A percentile compares a stretch with the other conserved stretches of the same genome.
Conservation (phyloP, 345 rosid genomes). For the Citrus reticulata region DNA sequence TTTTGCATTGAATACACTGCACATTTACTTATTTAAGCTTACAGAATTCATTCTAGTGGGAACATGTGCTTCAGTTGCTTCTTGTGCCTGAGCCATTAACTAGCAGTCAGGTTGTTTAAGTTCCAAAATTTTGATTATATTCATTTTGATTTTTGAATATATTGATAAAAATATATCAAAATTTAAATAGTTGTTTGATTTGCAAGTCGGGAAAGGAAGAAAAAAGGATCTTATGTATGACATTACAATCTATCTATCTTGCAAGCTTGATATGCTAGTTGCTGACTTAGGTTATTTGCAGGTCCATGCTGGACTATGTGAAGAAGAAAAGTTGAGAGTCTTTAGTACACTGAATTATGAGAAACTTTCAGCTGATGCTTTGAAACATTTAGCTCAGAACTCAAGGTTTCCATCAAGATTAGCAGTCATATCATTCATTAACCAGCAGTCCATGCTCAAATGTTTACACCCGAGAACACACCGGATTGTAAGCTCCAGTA, state of each 20-base stretch:
- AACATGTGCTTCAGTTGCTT: not conserved
- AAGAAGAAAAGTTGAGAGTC: conserved; percentile 34
- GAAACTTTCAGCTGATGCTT: conserved; percentile 40
- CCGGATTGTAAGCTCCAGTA: not conserved
- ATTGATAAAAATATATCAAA: not conserved
- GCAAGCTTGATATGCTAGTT: not conserved
- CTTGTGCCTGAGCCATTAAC: not conserved
- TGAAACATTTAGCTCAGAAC: conserved; percentile 29
- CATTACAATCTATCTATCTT: not conserved
- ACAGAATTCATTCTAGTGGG: not conserved
- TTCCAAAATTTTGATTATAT: not conserved
- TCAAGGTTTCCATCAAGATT: conserved; percentile 36
- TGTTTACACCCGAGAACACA: not conserved
- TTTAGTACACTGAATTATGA: conserved; percentile 33
- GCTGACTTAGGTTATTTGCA: conserved; percentile 12
- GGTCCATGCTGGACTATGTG: conserved; percentile 37
- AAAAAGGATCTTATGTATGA: not conserved
- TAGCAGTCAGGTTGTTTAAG: not conserved
- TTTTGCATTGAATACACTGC: too few species aligned
- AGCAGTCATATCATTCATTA: conserved; percentile 24
- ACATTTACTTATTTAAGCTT: not conserved
- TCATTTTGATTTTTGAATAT: not conserved
- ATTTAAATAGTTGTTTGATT: not conserved
- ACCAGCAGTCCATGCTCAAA: conserved; percentile 25
- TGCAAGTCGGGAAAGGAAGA: not conserved